Conservation (phyloP, 495 filamentous ascomycete species). For the Penicillium herquei region DNA sequence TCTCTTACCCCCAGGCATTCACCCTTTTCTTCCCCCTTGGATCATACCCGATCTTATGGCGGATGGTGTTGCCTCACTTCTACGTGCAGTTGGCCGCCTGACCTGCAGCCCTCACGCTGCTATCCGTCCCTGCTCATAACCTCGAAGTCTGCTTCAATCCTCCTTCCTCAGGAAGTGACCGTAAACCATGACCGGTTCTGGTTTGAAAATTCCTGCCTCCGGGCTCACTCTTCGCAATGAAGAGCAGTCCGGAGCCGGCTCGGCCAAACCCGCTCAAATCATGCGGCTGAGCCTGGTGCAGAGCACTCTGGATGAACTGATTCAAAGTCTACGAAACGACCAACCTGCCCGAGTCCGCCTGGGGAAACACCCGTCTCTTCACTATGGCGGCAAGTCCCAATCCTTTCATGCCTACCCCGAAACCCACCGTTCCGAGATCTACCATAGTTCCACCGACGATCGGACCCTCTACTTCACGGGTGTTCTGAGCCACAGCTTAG, state of each 20-base stretch:
- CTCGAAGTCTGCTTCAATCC: constrained; percentile 17
- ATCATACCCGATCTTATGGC: constrained; percentile 33
- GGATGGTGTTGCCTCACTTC: constrained; percentile 34
- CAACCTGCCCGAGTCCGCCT: constrained; percentile 53
- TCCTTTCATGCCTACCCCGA: constrained; percentile 48
- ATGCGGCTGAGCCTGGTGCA: constrained; percentile 67
- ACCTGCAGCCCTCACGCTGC: constrained; percentile 48
- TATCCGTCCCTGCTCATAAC: constrained; percentile 33
- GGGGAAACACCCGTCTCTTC: constrained; percentile 48
- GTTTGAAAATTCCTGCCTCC: constrained; percentile 44
- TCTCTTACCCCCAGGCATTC: background rate
- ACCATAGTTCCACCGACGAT: constrained; percentile 35
- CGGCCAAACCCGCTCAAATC: constrained; percentile 44
- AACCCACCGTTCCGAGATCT: constrained; percentile 52
- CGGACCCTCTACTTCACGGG: constrained; percentile 53
- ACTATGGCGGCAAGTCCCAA: constrained; percentile 53
- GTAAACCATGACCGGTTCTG: constrained; percentile 36
- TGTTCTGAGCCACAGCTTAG: constrained; percentile 54
- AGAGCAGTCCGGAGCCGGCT: constrained; percentile 32
- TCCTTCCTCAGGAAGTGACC: constrained; percentile 9
- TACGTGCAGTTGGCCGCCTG: constrained; percentile 45
- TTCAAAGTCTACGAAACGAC: constrained; percentile 61
- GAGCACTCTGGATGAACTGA: constrained; percentile 67
- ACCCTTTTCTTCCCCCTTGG: background rate
- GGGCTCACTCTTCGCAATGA: constrained; percentile 47